Conservation (phyloP, 176 grass and related monocot genomes). For the Triticum monococcum region DNA sequence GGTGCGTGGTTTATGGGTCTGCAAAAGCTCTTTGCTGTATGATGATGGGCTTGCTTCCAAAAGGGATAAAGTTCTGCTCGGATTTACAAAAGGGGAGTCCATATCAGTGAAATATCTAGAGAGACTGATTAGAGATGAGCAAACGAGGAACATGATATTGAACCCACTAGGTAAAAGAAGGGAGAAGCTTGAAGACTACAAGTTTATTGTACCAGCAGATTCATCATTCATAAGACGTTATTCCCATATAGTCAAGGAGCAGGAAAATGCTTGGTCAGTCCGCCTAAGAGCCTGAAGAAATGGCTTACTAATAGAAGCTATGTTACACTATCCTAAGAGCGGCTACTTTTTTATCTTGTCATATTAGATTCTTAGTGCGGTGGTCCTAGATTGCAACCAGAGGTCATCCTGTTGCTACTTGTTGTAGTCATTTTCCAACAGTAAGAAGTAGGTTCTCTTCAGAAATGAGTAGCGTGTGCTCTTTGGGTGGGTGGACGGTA, state of each 20-base stretch:
- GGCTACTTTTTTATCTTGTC: too few species aligned
- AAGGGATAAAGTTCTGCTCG: slow-evolving; percentile 49
- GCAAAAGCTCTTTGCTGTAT: slow-evolving; percentile 70
- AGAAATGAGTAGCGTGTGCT: too few species aligned
- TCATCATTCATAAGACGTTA: slow-evolving; percentile 52
- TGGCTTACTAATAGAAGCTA: too few species aligned
- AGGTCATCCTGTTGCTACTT: too few species aligned
- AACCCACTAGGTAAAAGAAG: slow-evolving; percentile 46
- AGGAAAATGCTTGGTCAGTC: slow-evolving; percentile 55
- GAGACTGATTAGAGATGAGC: background rate
- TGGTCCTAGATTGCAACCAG: too few species aligned
- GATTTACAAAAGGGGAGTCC: slow-evolving; percentile 49
- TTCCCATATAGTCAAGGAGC: slow-evolving; percentile 50
- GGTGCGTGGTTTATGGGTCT: slow-evolving; percentile 75
- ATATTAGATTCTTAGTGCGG: too few species aligned
- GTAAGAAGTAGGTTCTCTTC: too few species aligned
- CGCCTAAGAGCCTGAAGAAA: background rate
- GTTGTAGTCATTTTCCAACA: too few species aligned
- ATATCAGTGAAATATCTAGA: slow-evolving; percentile 23
- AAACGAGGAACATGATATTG: slow-evolving; percentile 20
- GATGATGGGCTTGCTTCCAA: slow-evolving; percentile 35
- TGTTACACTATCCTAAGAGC: too few species aligned
- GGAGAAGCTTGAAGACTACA: slow-evolving; percentile 45
- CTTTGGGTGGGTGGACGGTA: too few species aligned
- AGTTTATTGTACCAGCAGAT: slow-evolving; percentile 53